Conservation (phyloP, 1,284 basidiomycete genomes). For the Xanthoconium separans region DNA sequence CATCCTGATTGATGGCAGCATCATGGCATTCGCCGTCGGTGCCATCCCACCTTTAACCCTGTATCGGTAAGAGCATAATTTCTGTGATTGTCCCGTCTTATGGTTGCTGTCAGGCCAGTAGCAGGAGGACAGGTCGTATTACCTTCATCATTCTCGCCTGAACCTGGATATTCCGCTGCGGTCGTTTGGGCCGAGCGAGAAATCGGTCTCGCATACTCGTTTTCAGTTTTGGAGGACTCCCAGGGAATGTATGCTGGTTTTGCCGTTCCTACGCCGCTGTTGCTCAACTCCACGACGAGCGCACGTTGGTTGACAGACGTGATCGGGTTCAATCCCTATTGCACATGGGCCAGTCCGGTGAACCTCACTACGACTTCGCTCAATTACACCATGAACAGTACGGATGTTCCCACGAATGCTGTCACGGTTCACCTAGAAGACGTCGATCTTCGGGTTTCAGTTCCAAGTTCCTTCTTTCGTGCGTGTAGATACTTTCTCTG, state of each 20-base stretch:
- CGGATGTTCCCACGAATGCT: neutral
- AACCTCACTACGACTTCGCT: conserved; percentile 16
- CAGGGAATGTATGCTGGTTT: conserved; percentile 13
- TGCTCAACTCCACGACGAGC: conserved; percentile 11
- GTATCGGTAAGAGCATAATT: conserved; percentile 9
- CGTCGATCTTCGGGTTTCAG: conserved; percentile 8
- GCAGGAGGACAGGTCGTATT: neutral
- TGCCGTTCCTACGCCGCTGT: conserved; percentile 6
- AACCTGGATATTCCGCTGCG: conserved; percentile 10
- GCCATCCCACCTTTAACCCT: conserved; percentile 12
- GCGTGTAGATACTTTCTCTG: neutral
- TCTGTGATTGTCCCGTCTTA: neutral
- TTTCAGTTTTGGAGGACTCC: conserved; percentile 9
- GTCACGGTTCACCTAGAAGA: conserved; percentile 6
- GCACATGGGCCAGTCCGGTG: conserved; percentile 19
- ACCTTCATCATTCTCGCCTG: conserved; percentile 4
- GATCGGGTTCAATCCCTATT: conserved; percentile 18
- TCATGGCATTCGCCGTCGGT: conserved; percentile 12
- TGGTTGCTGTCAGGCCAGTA: conserved; percentile 2
- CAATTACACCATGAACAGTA: conserved; percentile 16
- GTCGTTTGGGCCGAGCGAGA: conserved; percentile 15
- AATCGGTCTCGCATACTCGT: conserved; percentile 9
- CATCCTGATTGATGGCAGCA: conserved; percentile 9
- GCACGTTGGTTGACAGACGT: conserved; percentile 26
- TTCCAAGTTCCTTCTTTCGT: conserved; percentile 16